phyloP scores from a whole-genome alignment of 129 eudicot genomes.

The Artemisia annua region DNA sequence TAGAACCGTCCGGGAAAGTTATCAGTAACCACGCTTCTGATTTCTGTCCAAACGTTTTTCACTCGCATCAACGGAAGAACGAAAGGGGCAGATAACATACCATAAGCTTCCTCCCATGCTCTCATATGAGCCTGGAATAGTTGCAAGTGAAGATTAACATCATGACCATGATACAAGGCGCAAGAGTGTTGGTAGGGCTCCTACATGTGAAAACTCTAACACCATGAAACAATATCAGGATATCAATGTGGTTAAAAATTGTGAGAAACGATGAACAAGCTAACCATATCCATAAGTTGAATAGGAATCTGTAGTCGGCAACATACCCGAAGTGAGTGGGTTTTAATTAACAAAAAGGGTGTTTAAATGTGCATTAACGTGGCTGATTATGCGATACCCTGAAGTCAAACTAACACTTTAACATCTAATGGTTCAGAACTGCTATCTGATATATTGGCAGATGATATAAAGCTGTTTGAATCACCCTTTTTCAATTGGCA shows the following conservation, averaged over 20 bases:
- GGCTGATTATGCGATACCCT: too few species aligned
- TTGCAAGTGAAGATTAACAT: conserved; percentile 9
- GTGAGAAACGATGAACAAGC: background rate
- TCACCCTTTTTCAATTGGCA: too few species aligned
- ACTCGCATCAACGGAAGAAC: conserved; percentile 68
- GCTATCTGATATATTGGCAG: too few species aligned
- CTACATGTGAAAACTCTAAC: conserved; percentile 2
- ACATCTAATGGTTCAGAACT: too few species aligned
- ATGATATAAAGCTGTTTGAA: too few species aligned
- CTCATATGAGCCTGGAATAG: conserved; percentile 62
- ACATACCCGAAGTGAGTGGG: too few species aligned
- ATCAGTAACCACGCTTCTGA: conserved; percentile 50
- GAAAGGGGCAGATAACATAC: conserved; percentile 76
- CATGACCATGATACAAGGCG: conserved; percentile 6
- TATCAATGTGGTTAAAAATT: too few species aligned
- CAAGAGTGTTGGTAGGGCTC: conserved; percentile 6
- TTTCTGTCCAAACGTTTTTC: conserved; percentile 53
- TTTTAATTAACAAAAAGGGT: too few species aligned
- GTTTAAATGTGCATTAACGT: too few species aligned
- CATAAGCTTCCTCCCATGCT: conserved; percentile 69
- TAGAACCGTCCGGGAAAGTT: conserved; percentile 71
- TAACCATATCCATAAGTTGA: too few species aligned
- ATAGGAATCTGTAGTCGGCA: too few species aligned
- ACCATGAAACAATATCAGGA: background rate
- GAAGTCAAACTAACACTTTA: too few species aligned